phyloP scores from a whole-genome alignment of 2,329 filamentous ascomycete genomes.

The Alternaria sp. region DNA sequence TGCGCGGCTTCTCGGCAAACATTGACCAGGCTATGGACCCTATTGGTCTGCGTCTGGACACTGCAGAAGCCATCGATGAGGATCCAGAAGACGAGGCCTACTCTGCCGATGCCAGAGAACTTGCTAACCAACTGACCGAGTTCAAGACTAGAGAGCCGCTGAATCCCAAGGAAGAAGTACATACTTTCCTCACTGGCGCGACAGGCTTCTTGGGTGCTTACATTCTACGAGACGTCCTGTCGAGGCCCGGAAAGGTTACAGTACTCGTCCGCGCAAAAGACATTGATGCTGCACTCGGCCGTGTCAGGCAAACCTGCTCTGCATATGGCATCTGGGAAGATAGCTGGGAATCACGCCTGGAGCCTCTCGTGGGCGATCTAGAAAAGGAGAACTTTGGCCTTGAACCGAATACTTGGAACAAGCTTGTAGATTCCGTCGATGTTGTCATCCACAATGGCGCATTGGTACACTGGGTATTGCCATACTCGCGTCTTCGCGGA shows the following conservation, averaged over 20 bases:
- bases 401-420: conserved; percentile 68
- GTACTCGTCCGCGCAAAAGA: conserved; percentile 77
- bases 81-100: conserved; percentile 61
- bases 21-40: conserved; percentile 59
- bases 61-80: conserved; percentile 48
- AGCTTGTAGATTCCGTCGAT: conserved; percentile 70
- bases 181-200: conserved; percentile 83
- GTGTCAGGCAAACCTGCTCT: conserved; percentile 70
- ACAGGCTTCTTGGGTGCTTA: conserved; percentile 90
- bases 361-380: conserved; percentile 75
- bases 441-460: conserved; percentile 76
- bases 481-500: conserved; percentile 72
- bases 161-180: conserved; percentile 53
- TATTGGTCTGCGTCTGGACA: conserved; percentile 54
- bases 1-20: conserved; percentile 61
- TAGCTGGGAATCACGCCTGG: conserved; percentile 69
- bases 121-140: conserved; percentile 55
- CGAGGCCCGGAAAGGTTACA: conserved; percentile 69
- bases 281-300: conserved; percentile 63
- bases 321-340: conserved; percentile 82
- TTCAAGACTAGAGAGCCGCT: conserved; percentile 51
- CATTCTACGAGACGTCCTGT: conserved; percentile 76
- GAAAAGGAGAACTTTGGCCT: conserved; percentile 76
- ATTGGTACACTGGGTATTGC: conserved; percentile 78
- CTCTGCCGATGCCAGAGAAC: conserved; percentile 59